Conservation (phyloP, 805 yeast genomes). For the Yamadazyma takamatsuzukensis region DNA sequence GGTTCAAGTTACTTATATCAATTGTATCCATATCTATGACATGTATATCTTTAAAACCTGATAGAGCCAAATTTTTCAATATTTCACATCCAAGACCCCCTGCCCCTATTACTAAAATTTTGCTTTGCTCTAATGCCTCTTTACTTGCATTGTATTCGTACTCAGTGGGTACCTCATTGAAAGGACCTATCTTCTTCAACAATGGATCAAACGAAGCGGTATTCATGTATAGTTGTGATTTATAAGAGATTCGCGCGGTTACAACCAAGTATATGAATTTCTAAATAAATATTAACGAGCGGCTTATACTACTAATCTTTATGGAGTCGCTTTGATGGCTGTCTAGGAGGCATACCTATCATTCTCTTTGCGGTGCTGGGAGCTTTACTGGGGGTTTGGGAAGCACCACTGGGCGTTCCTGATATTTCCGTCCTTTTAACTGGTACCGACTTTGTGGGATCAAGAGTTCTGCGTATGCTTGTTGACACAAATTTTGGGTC, state of each 20-base stretch:
- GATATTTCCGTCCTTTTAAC: conserved; percentile 38
- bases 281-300: not conserved
- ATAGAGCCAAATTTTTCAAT: conserved; percentile 62
- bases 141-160: conserved; percentile 21
- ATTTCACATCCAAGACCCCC: conserved; percentile 86
- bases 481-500: conserved; percentile 50
- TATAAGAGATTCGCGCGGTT: no score
- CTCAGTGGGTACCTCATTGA: conserved; percentile 35
- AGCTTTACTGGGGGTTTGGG: conserved; percentile 13
- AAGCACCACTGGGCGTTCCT: not conserved
- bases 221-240: no score
- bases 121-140: conserved; percentile 18
- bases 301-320: conserved; percentile 10
- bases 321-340: conserved; percentile 21
- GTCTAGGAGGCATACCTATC: conserved; percentile 17
- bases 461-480: conserved; percentile 52
- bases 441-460: conserved; percentile 66
- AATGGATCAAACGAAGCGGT: conserved; percentile 13
- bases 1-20: conserved; percentile 69
- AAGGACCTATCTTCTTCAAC: conserved; percentile 32
- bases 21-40: conserved; percentile 83
- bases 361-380: conserved; percentile 5
- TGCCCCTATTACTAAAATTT: conserved; percentile 59
- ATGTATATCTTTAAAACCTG: conserved; percentile 64
- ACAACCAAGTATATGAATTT: not conserved